Percentiles rank a stretch among this genome's conserved stretches.
These are phyloP conservation scores for Urochloa ruziziensis DNA, from an alignment of 176 grass and related monocot genomes.

Conservation along the genomic window DNA sequence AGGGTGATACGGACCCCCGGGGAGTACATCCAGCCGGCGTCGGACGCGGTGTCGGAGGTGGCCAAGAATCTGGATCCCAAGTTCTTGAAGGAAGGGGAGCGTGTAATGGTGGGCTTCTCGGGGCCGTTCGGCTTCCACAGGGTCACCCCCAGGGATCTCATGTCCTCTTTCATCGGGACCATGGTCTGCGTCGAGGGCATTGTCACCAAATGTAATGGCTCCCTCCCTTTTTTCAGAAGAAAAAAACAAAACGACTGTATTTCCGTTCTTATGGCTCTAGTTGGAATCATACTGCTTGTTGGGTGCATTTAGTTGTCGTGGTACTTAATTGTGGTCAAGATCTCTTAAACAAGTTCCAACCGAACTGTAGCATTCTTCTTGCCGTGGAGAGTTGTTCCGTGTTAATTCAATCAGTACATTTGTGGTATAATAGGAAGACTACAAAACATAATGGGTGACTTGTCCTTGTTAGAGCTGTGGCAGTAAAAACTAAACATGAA, in stretches of 20 bases:
- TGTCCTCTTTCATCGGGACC: conserved; percentile 95
- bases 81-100: conserved; percentile 81
- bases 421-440: background rate
- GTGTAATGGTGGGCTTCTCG: conserved; percentile 81
- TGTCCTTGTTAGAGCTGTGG: background rate
- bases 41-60: conserved; percentile 85
- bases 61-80: conserved; percentile 73
- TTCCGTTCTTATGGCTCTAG: background rate
- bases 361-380: background rate
- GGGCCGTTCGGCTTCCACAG: conserved; percentile 93
- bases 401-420: background rate
- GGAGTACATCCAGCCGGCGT: conserved; percentile 89
- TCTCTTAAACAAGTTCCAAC: conserved; percentile 9
- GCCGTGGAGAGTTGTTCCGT: background rate
- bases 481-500: background rate
- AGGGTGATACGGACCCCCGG: conserved; percentile 85
- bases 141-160: conserved; percentile 95
- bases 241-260: conserved; percentile 45
- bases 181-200: conserved; percentile 99
- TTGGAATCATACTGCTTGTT: background rate
- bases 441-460: background rate
- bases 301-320: background rate
- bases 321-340: background rate
- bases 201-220: conserved; percentile 84
- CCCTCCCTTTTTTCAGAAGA: conserved; percentile 42